A percentile compares a stretch with the other conserved stretches of the same genome.
Evolutionary conservation across 2,329 filamentous ascomycete species (phyloP).

Genomic region (Fusarium zealandicum): DNA sequence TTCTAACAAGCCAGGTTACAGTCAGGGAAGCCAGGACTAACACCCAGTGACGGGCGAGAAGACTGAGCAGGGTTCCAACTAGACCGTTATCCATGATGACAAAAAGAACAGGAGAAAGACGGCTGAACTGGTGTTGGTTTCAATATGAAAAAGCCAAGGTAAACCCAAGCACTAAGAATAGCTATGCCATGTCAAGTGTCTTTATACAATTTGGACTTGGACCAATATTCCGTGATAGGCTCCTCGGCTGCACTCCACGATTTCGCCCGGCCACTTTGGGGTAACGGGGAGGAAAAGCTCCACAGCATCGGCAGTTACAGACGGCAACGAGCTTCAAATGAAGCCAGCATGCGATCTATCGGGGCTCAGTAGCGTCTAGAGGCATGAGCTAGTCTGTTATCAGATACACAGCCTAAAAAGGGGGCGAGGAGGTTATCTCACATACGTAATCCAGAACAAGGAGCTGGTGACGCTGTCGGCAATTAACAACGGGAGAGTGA

Average conservation of each 20-base stretch:
- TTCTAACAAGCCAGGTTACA: conserved; percentile 26
- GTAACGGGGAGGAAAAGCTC: conserved; percentile 18
- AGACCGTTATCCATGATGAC: conserved; percentile 38
- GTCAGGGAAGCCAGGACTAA: conserved; percentile 13
- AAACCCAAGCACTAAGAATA: no score
- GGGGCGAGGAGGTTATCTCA: conserved; percentile 26
- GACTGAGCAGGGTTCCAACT: conserved; percentile 27
- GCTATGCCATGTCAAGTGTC: neutral
- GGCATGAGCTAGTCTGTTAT: neutral
- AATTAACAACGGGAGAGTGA: conserved; percentile 32
- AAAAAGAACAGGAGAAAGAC: neutral
- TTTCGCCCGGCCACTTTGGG: conserved; percentile 24
- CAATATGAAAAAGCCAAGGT: no score
- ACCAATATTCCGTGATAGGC: conserved; percentile 11
- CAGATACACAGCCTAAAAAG: rapidly evolving
- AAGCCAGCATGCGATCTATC: conserved; percentile 1
- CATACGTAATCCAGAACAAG: conserved; percentile 19
- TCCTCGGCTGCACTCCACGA: conserved; percentile 16
- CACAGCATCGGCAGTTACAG: conserved; percentile 28
- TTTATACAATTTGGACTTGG: conserved; percentile 29
- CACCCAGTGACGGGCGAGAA: conserved; percentile 33
- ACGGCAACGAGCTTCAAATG: conserved; percentile 12
- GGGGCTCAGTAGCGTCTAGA: neutral
- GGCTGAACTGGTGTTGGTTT: neutral
- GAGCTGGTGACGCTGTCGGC: conserved; percentile 26